These are phyloP conservation scores for Alternaria sp. DNA, from an alignment of 2,329 filamentous ascomycete species.

Conservation along the genomic window DNA sequence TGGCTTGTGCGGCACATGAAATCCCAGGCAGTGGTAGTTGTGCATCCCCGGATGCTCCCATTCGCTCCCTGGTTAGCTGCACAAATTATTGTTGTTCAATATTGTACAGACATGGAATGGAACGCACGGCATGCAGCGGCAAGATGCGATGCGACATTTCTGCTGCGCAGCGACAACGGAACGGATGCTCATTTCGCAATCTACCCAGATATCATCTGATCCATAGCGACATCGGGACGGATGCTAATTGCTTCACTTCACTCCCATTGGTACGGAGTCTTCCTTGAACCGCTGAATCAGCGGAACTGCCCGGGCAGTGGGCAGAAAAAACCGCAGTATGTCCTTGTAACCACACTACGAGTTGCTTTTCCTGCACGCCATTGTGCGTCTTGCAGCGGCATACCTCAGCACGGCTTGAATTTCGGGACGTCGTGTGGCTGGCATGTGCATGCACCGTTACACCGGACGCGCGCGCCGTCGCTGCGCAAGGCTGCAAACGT, in stretches of 20 bases:
- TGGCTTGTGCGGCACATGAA: not conserved
- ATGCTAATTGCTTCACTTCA: not conserved
- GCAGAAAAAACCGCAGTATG: not conserved
- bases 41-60: constrained; percentile 3
- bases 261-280: not conserved
- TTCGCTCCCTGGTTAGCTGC: not conserved
- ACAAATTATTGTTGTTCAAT: not conserved
- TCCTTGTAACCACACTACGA: not conserved
- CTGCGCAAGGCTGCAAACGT: constrained; percentile 4
- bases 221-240: not conserved
- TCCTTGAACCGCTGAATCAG: not conserved
- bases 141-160: not conserved
- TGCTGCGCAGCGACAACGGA: not conserved
- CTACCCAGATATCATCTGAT: not conserved
- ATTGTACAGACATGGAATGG: not conserved
- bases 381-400: constrained; percentile 2
- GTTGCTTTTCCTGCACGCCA: constrained; percentile 6
- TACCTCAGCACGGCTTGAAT: not conserved
- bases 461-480: not conserved
- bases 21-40: not conserved
- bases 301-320: not conserved
- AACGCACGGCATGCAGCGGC: not conserved
- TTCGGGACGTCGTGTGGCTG: not conserved
- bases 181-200: not conserved
- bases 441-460: not conserved